These are phyloP conservation scores for Haplosporangium sp. DNA, from an alignment of 371 early-diverging fungal species.

Conservation along the genomic window DNA sequence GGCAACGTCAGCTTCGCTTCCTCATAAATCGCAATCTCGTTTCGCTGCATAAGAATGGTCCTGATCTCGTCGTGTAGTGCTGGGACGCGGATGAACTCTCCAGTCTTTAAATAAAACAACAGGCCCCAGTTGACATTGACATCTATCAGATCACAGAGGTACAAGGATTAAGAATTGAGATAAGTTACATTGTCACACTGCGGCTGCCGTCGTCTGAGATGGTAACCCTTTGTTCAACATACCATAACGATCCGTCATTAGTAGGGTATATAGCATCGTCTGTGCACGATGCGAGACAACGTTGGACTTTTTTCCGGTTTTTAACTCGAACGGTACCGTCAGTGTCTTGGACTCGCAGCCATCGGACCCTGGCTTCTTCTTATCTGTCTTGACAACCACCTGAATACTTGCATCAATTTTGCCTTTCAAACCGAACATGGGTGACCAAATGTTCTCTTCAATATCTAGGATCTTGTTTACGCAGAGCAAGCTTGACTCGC, in stretches of 20 bases:
- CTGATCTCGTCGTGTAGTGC: constrained; percentile 74
- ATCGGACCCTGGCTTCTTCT: not conserved
- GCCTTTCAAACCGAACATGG: constrained; percentile 92
- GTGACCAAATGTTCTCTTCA: constrained; percentile 95
- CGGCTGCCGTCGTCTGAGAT: too few species aligned
- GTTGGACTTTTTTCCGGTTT: constrained; percentile 78
- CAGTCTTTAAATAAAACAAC: constrained; percentile 79
- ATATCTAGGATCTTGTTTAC: constrained; percentile 83
- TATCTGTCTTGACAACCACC: constrained; percentile 50
- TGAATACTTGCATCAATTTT: constrained; percentile 87
- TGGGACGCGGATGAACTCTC: constrained; percentile 68
- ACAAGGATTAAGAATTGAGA: not conserved
- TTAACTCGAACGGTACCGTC: constrained; percentile 89
- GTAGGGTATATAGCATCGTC: constrained; percentile 84
- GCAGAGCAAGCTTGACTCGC: constrained; percentile 55
- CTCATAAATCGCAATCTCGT: constrained; percentile 72
- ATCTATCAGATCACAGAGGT: constrained; percentile 52
- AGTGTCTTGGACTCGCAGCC: constrained; percentile 23
- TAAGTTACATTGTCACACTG: too few species aligned
- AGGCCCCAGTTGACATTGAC: constrained; percentile 75
- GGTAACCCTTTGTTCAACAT: constrained; percentile 4
- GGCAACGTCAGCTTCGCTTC: constrained; percentile 65
- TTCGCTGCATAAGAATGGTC: constrained; percentile 78
- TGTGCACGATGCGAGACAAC: constrained; percentile 85
- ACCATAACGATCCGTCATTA: constrained; percentile 91